phyloP scores from a whole-genome alignment of 1,139 yeast genomes.

The Pichia norvegensis region DNA sequence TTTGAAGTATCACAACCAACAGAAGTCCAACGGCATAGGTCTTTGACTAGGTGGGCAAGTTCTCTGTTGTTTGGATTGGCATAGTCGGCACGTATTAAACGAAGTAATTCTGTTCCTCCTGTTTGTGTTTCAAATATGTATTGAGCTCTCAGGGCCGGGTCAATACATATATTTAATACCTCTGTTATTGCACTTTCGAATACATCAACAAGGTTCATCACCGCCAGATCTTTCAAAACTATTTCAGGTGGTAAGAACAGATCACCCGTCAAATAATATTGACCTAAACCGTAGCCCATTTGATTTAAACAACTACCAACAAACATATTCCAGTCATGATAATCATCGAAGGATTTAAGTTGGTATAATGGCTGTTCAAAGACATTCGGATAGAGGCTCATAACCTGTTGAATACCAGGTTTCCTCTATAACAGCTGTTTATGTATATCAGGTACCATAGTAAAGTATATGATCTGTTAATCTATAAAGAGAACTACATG shows the following conservation, averaged over 20 bases:
- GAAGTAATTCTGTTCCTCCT: neutral
- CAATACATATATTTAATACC: neutral
- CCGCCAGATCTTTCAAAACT: neutral
- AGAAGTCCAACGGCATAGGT: no score
- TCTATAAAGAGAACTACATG: neutral
- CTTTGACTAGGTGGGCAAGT: no score
- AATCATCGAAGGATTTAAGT: neutral
- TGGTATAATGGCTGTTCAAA: neutral
- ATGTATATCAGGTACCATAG: neutral
- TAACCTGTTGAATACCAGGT: neutral
- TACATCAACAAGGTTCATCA: neutral
- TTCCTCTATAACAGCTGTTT: neutral
- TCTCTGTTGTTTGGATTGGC: neutral
- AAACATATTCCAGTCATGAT: neutral
- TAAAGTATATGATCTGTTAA: neutral
- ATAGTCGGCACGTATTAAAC: neutral
- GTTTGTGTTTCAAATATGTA: neutral
- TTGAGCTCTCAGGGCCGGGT: neutral
- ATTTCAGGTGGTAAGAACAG: neutral
- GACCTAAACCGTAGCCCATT: neutral
- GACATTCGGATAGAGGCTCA: neutral
- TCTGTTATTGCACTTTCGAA: neutral
- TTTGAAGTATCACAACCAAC: no score
- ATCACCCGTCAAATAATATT: neutral
- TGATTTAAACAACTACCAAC: neutral